Conservation (phyloP, 2,329 filamentous ascomycete genomes). For the Fragosphaeria purpurea region DNA sequence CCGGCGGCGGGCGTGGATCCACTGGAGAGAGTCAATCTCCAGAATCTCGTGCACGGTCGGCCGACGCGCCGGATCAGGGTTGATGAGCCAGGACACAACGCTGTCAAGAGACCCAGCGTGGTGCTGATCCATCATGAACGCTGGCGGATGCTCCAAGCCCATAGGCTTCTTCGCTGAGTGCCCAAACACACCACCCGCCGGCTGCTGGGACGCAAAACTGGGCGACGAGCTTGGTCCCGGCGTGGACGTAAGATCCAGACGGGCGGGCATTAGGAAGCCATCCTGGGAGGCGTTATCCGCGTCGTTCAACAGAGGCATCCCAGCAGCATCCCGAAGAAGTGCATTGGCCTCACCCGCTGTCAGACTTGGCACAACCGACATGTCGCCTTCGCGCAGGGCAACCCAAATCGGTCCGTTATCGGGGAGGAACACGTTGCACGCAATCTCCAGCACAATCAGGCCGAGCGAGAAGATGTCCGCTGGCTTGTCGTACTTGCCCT, state of each 20-base stretch:
- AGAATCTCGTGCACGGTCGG: slow-evolving; percentile 69
- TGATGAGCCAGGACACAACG: slow-evolving; percentile 82
- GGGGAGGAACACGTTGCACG: slow-evolving; percentile 84
- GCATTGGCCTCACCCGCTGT: slow-evolving; percentile 68
- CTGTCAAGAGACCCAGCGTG: slow-evolving; percentile 70
- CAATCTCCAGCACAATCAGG: slow-evolving; percentile 88
- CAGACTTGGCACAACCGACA: slow-evolving; percentile 78
- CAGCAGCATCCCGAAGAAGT: slow-evolving; percentile 64
- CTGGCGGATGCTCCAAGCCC: slow-evolving; percentile 55
- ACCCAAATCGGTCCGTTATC: slow-evolving; percentile 91
- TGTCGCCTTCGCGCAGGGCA: slow-evolving; percentile 77
- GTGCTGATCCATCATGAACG: slow-evolving; percentile 74
- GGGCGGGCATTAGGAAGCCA: slow-evolving; percentile 2
- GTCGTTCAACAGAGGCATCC: slow-evolving; percentile 48
- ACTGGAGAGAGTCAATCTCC: slow-evolving; percentile 61
- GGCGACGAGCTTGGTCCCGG: slow-evolving; percentile 1
- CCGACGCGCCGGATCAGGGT: slow-evolving; percentile 60
- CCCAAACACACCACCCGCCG: slow-evolving; percentile 35
- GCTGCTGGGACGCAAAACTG: background rate
- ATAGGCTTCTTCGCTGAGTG: slow-evolving; percentile 31
- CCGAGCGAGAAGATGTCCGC: slow-evolving; percentile 91
- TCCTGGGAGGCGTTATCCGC: slow-evolving; percentile 3
- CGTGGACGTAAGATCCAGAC: slow-evolving; percentile 8
- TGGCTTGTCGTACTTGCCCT: slow-evolving; percentile 77
- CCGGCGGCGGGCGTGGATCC: slow-evolving; percentile 67